phyloP scores from a whole-genome alignment of 2,329 filamentous ascomycete species.

The Fusarium burgessii region DNA sequence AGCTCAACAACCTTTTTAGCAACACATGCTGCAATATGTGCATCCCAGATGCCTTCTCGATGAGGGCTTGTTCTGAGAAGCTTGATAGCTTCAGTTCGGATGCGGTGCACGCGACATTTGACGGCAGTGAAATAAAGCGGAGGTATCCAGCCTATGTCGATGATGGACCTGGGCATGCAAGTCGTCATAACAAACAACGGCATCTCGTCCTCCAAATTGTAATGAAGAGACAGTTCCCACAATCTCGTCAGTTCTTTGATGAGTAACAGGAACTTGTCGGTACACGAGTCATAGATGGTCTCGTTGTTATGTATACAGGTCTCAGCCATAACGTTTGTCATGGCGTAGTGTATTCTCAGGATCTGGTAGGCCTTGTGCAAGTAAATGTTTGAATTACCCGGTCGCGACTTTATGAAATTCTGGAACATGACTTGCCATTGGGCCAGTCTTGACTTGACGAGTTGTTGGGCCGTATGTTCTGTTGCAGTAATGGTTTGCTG shows the following conservation, averaged over 20 bases:
- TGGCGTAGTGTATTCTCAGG: constrained; percentile 54
- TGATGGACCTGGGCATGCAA: constrained; percentile 51
- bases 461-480: constrained; percentile 17
- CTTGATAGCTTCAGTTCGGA: constrained; percentile 55
- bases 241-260: constrained; percentile 42
- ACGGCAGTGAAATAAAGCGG: constrained; percentile 59
- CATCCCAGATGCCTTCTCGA: constrained; percentile 59
- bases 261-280: constrained; percentile 49
- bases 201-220: constrained; percentile 15
- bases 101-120: constrained; percentile 58
- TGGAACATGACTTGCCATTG: constrained; percentile 46
- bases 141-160: constrained; percentile 59
- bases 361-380: constrained; percentile 45
- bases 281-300: constrained; percentile 53
- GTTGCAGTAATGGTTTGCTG: constrained; percentile 1
- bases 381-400: constrained; percentile 27
- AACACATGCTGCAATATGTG: constrained; percentile 47
- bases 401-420: constrained; percentile 31
- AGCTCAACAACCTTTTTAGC: constrained; percentile 54
- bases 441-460: constrained; percentile 28
- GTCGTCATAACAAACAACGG: constrained; percentile 23
- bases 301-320: constrained; percentile 52
- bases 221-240: constrained; percentile 11
- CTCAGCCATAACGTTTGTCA: constrained; percentile 58
- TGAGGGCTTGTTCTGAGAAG: constrained; percentile 49